Conservation (phyloP, 139 green algal genomes). For the Yamagishiella unicocca region DNA sequence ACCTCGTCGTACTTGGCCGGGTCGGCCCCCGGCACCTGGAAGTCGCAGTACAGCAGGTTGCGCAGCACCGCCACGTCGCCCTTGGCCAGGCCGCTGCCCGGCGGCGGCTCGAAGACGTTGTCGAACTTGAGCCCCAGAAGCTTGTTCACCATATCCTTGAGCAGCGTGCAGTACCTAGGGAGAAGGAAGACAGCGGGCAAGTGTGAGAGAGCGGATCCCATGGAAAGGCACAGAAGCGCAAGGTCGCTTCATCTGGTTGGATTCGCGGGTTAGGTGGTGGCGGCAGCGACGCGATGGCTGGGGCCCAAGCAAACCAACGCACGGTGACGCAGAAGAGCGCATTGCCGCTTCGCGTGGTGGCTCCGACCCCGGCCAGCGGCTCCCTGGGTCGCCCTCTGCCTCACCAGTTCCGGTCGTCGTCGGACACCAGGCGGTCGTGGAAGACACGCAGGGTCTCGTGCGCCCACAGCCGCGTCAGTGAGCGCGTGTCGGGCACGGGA, state of each 20-base stretch:
- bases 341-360: no score
- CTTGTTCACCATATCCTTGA: constrained; percentile 54
- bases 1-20: constrained; percentile 74
- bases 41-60: constrained; percentile 64
- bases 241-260: no score
- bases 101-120: constrained; percentile 60
- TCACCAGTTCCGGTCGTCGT: constrained; percentile 80
- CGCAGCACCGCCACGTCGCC: constrained; percentile 59
- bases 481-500: constrained; percentile 56
- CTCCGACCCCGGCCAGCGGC: no score
- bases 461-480: constrained; percentile 73
- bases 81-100: constrained; percentile 29
- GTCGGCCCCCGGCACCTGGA: constrained; percentile 59
- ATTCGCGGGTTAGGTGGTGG: background rate
- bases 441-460: constrained; percentile 71
- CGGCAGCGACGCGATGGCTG: constrained; percentile 5
- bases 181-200: no score
- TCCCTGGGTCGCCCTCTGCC: no score
- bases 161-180: constrained; percentile 42
- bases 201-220: no score
- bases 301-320: background rate
- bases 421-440: constrained; percentile 79
- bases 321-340: background rate
- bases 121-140: constrained; percentile 66
- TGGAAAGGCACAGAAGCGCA: no score